Evolutionary conservation across 352 stramenopile species (phyloP), one percentile per base, ranked within the genome.

Genomic region (Phytopythium chamaehyphon): DNA sequence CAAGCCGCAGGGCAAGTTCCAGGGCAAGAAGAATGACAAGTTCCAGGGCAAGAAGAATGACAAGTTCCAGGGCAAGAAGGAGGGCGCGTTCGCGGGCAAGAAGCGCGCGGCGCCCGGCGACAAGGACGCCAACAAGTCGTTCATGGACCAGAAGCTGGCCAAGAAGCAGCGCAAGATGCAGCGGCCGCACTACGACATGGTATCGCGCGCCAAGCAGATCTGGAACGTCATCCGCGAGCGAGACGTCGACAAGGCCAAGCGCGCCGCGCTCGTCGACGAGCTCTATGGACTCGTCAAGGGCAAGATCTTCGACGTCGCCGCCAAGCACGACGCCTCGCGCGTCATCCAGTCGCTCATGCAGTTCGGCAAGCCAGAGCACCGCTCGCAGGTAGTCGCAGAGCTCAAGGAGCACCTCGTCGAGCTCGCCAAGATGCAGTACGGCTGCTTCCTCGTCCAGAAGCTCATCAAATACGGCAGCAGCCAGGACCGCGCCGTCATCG

Each of bases 391-490:
- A 9, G 75, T 98, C 19, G 65, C 71, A 10, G 95, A 98, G 73
- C 82, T 98, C 51, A 84, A 94, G 54, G 86, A 92, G 31, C 79
- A 96, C 56, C 76, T 98, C n/a, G 62, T 93, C 10, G 92, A 98
- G 44, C 55, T 99, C 22, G 78, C 86, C 60, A 98, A 98, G 82
- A 96, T 92, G 73, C 95, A 98, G 64, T 98, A 99, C 70, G 90
- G 84, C n/a, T 92, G 93, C 78, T 98, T 98, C 70, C 70, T 97
- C n/a, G 93, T 98, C 54, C 82, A 98, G 49, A 98, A 98, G 66
- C 92, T 98, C 66, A 96, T 98, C 70, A 93, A 97, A 61, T 98
- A 98, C 71, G 92, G 90, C 58, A 74, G 66, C 47, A 78, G 78
- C 24, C 69, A 91, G 40, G 77, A 96, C 55, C 86, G 89, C 35